Evolutionary conservation across 345 rosid genomes (phyloP), one percentile per base, ranked within the genome.

Genomic region (Mercurialis annua): DNA sequence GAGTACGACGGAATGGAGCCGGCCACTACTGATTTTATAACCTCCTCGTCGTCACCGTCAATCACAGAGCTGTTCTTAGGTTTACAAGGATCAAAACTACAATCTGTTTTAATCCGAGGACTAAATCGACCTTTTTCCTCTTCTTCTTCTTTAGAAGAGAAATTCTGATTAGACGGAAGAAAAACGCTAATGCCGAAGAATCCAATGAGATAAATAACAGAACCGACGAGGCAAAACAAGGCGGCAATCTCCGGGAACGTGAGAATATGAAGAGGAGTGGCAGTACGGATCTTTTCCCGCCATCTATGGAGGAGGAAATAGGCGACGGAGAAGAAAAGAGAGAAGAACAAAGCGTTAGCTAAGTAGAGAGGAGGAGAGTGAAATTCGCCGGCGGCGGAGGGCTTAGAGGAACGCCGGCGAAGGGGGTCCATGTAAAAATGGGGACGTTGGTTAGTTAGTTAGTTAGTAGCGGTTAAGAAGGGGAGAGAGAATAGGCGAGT

Each of bases 251-350:
- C 98, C 29, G 93, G 71, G 59, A 87, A 62, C 8, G 87, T 89
- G 55, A 91, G 87, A 53, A 85, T 85, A 60, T 91, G 98, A 58
- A 92, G 98, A 12, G 96, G 98, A 0, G 90, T 81, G 33, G 88
- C 84, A 74, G 55, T 81, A 33, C 94, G 96, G 85, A 87, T 91
- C 92, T 91, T 91, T 59, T 91, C 93, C 24, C 96, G 88, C 97
- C 98, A 92, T 4, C 98, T 78, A 44, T 54, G 81, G 59, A 85
- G 86, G 52, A 87, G 85, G 53, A 78, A 87, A 66, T 73, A 83
- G 33, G 81, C 84, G 2, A 74, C 73, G 11, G 83, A 76, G 80
- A 83, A 79, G 81, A 87, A 83, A 31, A 87, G 81, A 0, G 72
- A 29, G 70, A 81, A 68, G 81, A 81, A 85, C 18, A 85, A 2